Evolutionary conservation across 1,284 basidiomycete genomes (phyloP), one percentile per base, ranked within the genome.

Genomic region (Fistulina hepatica): DNA sequence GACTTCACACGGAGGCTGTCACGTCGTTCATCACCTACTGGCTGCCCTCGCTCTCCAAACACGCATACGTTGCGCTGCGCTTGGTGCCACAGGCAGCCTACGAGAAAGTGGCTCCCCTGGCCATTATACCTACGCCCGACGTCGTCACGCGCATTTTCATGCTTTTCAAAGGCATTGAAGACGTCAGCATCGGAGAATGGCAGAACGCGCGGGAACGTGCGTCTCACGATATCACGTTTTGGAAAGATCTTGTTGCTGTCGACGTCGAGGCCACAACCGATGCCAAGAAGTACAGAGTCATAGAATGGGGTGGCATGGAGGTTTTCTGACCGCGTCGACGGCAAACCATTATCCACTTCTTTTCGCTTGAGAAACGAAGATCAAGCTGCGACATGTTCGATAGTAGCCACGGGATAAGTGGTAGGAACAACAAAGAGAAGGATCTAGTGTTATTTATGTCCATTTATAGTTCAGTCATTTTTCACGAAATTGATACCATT

Each of bases 21-120:
- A 64, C 58, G 9, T 63, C 61, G 5, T 69, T 68, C 46, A 61
- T 69, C 36, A 60, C 60, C 8, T 68, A 63, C 44, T 70, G 66
- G 66, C 58, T 69, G 5, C 64, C 65, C 1, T 51, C 52, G 4
- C 44, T 69, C 17, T 40, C 58, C 24, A 61, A 57, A 40, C 59
- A 68, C 48, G 47, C 52, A 13, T 47, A 61, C 36, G 46, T 70
- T 36, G 64, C 64, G 1, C 50, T 72, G 6, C 60, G 65, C 5
- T 71, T 71, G 51, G 34, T 70, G 3, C 56, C 63, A 1, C 69
- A 69, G 41, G 44, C 41, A 0, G 53, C 54, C 15, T 70, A 65
- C 47, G 61, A 60, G 39, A 40, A 39, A 5, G 57, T 64, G 0
- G 67, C 64, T 1, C 54, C 50, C 3, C 50, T 69, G 19, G 46